These are phyloP conservation scores for Saturnispora besseyi DNA, from an alignment of 805 yeast species.

Conservation along the genomic window DNA sequence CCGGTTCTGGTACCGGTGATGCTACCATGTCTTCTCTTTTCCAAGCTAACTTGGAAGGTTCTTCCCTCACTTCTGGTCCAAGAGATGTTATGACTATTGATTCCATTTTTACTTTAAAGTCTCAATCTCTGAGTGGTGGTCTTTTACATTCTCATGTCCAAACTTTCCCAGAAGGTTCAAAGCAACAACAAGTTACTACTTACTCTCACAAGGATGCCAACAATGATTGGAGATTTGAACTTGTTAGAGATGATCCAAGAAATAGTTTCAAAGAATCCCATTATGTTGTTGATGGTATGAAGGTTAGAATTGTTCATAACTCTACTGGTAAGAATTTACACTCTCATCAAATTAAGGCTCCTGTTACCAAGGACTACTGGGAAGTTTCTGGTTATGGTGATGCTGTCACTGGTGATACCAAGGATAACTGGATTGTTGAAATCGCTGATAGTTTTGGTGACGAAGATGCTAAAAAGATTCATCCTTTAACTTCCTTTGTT, in stretches of 20 bases:
- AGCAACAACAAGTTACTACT: constrained; percentile 90
- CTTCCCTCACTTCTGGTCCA: constrained; percentile 55
- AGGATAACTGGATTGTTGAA: constrained; percentile 89
- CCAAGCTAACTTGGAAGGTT: constrained; percentile 67
- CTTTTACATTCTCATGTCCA: constrained; percentile 84
- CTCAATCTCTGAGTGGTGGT: constrained; percentile 64
- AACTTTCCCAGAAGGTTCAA: constrained; percentile 81
- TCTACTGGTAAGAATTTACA: constrained; percentile 69
- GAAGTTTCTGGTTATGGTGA: constrained; percentile 90
- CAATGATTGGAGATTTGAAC: constrained; percentile 71
- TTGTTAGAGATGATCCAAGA: constrained; percentile 40
- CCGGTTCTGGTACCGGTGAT: constrained; percentile 76
- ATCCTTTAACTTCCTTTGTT: constrained; percentile 70
- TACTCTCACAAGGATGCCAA: constrained; percentile 84
- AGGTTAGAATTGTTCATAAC: constrained; percentile 64
- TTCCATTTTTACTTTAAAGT: constrained; percentile 49
- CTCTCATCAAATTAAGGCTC: constrained; percentile 73
- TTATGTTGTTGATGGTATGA: constrained; percentile 50
- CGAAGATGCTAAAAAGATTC: constrained; percentile 45
- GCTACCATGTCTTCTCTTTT: constrained; percentile 63
- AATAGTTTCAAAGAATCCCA: constrained; percentile 25
- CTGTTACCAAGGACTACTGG: constrained; percentile 52
- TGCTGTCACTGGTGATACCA: constrained; percentile 58
- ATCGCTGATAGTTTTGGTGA: constrained; percentile 53
- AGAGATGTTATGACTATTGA: constrained; percentile 53